Evolutionary conservation across 345 rosid genomes (phyloP).

Genomic region (Bruguiera sexangula): DNA sequence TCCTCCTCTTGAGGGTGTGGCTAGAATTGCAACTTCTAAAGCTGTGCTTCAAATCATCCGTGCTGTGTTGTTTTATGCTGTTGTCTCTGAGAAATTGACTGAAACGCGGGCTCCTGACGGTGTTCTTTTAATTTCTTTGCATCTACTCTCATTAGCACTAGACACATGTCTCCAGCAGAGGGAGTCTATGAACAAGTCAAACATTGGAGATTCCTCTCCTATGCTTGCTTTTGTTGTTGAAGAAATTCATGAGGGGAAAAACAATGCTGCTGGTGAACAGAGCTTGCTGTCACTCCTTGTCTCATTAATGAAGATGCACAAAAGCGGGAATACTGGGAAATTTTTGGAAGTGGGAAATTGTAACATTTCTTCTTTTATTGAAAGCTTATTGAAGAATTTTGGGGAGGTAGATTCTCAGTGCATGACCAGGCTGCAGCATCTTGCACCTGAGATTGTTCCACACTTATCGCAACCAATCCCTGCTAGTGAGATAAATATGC

Average conservation of each 20-base stretch:
- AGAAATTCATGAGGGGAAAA: slow-evolving; percentile 50
- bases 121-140: slow-evolving; percentile 71
- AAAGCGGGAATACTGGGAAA: slow-evolving; percentile 41
- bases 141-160: slow-evolving; percentile 70
- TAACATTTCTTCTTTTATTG: slow-evolving; percentile 70
- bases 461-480: slow-evolving; percentile 35
- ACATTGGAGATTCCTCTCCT: slow-evolving; percentile 40
- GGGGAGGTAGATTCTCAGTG: slow-evolving; percentile 67
- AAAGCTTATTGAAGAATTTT: slow-evolving; percentile 66
- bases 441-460: slow-evolving; percentile 72
- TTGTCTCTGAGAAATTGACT: slow-evolving; percentile 49
- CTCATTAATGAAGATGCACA: slow-evolving; percentile 62
- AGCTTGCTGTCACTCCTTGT: slow-evolving; percentile 92
- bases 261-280: slow-evolving; percentile 48
- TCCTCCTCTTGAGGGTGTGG: slow-evolving; percentile 64
- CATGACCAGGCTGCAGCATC: slow-evolving; percentile 59
- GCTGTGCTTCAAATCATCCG: slow-evolving; percentile 61
- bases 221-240: slow-evolving; percentile 58
- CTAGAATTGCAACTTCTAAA: slow-evolving; percentile 77
- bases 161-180: slow-evolving; percentile 64
- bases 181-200: slow-evolving; percentile 30
- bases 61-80: slow-evolving; percentile 68
- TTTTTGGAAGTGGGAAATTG: slow-evolving; percentile 60
- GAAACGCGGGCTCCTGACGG: slow-evolving; percentile 78
- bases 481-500: slow-evolving; percentile 22